phyloP scores from a whole-genome alignment of 2,329 filamentous ascomycete species.

The Verticillium isaacii region DNA sequence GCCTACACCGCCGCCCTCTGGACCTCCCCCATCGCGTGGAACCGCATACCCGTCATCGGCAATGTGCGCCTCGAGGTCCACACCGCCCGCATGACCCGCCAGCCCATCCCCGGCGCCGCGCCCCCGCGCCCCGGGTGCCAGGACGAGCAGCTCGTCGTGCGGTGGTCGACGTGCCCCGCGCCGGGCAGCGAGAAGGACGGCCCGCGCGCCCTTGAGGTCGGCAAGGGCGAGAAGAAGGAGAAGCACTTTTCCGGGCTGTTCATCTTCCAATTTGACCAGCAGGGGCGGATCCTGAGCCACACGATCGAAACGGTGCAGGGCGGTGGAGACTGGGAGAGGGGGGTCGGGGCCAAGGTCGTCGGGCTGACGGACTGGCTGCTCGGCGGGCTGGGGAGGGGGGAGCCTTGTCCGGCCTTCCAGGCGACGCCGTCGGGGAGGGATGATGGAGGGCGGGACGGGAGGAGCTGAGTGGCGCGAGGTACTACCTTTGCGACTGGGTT shows the following conservation, averaged over 20 bases:
- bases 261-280: conserved; percentile 88
- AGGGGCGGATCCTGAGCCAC: conserved; percentile 79
- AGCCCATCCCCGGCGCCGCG: conserved; percentile 39
- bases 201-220: not conserved
- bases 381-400: conserved; percentile 57
- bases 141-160: conserved; percentile 81
- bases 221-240: conserved; percentile 42
- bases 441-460: not conserved
- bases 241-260: conserved; percentile 88
- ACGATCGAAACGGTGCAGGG: conserved; percentile 93
- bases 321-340: conserved; percentile 75
- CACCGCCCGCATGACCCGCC: conserved; percentile 79
- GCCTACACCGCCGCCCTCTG: conserved; percentile 87
- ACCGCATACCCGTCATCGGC: conserved; percentile 81
- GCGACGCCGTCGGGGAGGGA: not conserved
- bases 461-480: not conserved
- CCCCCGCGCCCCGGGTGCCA: conserved; percentile 47
- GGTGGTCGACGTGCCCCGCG: conserved; percentile 68
- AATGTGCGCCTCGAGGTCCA: conserved; percentile 85
- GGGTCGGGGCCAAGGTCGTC: conserved; percentile 76
- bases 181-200: not conserved
- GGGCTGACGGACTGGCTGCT: conserved; percentile 93
- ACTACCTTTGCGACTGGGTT: not conserved
- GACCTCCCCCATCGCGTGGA: conserved; percentile 96
- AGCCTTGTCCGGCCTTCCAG: conserved; percentile 16